Conservation (phyloP, 2,329 filamentous ascomycete genomes). For the Sclerotinia spermophila region DNA sequence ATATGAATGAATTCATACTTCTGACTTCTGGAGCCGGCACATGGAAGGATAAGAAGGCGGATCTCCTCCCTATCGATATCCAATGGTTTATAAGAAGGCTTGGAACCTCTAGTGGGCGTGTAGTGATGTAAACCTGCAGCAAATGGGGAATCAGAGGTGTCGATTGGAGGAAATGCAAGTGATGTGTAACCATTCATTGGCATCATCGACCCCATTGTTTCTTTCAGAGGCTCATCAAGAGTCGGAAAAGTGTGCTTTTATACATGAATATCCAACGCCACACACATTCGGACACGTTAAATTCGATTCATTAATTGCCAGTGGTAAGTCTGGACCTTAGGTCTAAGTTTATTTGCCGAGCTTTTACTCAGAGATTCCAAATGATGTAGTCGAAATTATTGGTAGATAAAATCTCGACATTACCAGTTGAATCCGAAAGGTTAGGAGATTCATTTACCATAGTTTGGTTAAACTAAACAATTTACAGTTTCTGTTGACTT, state of each 20-base stretch:
- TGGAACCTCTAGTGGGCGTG: not conserved
- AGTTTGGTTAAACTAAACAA: not conserved
- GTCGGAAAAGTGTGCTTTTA: not conserved
- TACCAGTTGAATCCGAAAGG: not conserved
- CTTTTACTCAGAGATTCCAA: too few species aligned
- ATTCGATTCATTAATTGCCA: not conserved
- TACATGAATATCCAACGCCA: not conserved
- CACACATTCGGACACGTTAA: not conserved
- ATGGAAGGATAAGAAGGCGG: constrained; percentile 8
- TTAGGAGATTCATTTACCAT: not conserved
- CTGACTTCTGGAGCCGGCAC: not conserved
- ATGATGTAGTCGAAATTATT: not conserved
- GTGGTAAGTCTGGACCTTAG: too few species aligned
- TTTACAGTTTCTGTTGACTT: not conserved
- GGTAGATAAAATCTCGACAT: not conserved
- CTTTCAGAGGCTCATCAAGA: not conserved
- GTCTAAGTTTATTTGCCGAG: not conserved
- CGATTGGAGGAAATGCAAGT: not conserved
- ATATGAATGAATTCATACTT: constrained; percentile 17
- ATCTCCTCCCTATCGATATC: constrained; percentile 9
- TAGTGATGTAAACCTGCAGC: not conserved
- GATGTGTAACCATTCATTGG: not conserved
- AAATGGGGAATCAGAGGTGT: not conserved
- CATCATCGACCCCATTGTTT: not conserved
- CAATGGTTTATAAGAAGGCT: constrained; percentile 1